Percentiles rank a stretch among this genome's conserved stretches.
Evolutionary conservation across 140 eudicot species (phyloP).

Genomic region (Ambrosia hybrid): DNA sequence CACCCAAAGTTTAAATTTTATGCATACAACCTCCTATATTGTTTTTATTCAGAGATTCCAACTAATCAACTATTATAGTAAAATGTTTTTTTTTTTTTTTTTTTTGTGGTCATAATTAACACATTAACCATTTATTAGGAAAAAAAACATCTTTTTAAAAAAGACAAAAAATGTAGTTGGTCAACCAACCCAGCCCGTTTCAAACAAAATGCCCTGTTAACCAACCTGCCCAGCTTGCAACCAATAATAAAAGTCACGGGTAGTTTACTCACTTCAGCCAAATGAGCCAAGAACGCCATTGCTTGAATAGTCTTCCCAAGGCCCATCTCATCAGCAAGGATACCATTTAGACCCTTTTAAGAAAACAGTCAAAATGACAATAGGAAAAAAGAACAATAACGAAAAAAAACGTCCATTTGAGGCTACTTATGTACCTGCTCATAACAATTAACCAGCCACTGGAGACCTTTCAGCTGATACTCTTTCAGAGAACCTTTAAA

Average conservation of each 20-base stretch:
- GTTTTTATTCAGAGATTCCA: conserved; percentile 1
- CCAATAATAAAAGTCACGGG: conserved; percentile 9
- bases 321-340: conserved; percentile 99
- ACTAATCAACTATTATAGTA: no score
- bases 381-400: neutral
- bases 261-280: conserved; percentile 79
- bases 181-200: neutral
- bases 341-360: conserved; percentile 88
- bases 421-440: conserved; percentile 68
- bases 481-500: conserved; percentile 92
- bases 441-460: conserved; percentile 98
- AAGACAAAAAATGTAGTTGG: neutral
- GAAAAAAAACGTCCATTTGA: neutral
- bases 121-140: neutral
- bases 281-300: conserved; percentile 98
- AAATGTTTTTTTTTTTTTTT: no score
- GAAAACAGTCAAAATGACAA: conserved; percentile 11
- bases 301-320: conserved; percentile 99
- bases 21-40: neutral
- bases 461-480: conserved; percentile 96
- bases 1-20: neutral
- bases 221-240: neutral
- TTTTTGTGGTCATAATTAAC: neutral
- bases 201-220: neutral
- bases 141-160: no score